phyloP scores from a whole-genome alignment of 352 stramenopile species.

The Globisporangium paroecandrum region DNA sequence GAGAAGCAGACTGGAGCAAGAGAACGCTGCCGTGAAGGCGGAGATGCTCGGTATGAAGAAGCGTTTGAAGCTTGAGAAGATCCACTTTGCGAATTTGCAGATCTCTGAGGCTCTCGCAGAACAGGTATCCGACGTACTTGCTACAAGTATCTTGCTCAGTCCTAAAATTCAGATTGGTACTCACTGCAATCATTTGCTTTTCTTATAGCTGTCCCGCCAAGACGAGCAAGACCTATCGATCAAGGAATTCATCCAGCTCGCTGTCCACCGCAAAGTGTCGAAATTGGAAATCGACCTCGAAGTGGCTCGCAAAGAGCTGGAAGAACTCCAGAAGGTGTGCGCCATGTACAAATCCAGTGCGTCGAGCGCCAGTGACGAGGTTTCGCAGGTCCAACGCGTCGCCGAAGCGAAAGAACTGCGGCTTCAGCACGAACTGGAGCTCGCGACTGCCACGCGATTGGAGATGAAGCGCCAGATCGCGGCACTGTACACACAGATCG shows the following conservation, averaged over 20 bases:
- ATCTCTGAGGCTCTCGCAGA: slow-evolving; percentile 64
- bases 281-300: slow-evolving; percentile 39
- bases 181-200: not conserved
- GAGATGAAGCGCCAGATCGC: slow-evolving; percentile 57
- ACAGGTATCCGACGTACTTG: slow-evolving; percentile 27
- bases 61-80: slow-evolving; percentile 61
- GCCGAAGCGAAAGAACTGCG: slow-evolving; percentile 34
- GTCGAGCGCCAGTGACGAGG: slow-evolving; percentile 28
- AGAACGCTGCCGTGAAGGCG: slow-evolving; percentile 21
- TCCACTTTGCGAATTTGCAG: slow-evolving; percentile 51
- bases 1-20: slow-evolving; percentile 21
- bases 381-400: slow-evolving; percentile 25
- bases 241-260: slow-evolving; percentile 58
- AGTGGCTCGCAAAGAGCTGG: slow-evolving; percentile 31
- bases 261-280: slow-evolving; percentile 42
- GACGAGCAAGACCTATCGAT: slow-evolving; percentile 51
- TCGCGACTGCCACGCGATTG: slow-evolving; percentile 41
- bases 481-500: slow-evolving; percentile 37
- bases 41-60: slow-evolving; percentile 27
- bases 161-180: not conserved
- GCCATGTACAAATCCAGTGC: slow-evolving; percentile 31
- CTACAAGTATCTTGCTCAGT: not conserved
- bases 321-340: slow-evolving; percentile 25
- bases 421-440: slow-evolving; percentile 46
- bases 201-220: slow-evolving; percentile 39